phyloP scores from a whole-genome alignment of 768 basidiomycete species.

The Suillus lakei region DNA sequence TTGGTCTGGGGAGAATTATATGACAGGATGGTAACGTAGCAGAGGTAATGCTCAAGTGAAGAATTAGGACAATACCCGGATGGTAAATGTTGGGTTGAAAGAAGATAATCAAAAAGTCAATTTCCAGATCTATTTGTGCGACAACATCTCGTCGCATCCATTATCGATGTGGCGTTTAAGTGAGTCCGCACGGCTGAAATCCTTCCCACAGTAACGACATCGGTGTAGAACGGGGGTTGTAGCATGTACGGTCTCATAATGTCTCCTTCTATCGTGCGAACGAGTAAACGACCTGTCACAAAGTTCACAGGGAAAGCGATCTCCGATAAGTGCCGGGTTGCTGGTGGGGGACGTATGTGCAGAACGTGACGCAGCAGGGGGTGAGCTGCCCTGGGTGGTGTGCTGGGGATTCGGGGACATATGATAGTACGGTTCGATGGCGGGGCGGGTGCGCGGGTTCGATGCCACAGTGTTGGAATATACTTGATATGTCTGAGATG shows the following conservation, averaged over 20 bases:
- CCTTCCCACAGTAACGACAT: conserved; percentile 76
- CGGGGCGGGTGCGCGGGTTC: conserved; percentile 31
- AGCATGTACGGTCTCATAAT: conserved; percentile 78
- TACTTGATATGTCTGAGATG: conserved; percentile 45
- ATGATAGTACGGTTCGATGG: conserved; percentile 44
- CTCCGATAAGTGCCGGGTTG: conserved; percentile 44
- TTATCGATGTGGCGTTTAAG: conserved; percentile 84
- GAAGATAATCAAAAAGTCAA: conserved; percentile 5
- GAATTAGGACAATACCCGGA: conserved; percentile 2
- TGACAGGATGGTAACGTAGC: conserved; percentile 8
- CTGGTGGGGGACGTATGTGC: conserved; percentile 22
- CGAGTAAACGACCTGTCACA: conserved; percentile 84
- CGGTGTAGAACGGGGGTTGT: conserved; percentile 66
- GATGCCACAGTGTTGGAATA: conserved; percentile 37
- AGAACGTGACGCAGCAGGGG: conserved; percentile 18
- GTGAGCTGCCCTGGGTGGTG: conserved; percentile 14
- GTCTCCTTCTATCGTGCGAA: conserved; percentile 81
- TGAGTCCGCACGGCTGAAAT: conserved; percentile 80
- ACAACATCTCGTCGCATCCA: conserved; percentile 71
- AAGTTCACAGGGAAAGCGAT: conserved; percentile 72
- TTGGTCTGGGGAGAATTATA: neutral
- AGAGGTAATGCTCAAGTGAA: neutral
- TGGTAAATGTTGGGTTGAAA: conserved; percentile 6
- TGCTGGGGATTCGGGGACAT: conserved; percentile 45
- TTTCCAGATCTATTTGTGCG: conserved; percentile 30